These are phyloP conservation scores for Annulohypoxylon bovei DNA, from an alignment of 495 filamentous ascomycete species.

Conservation along the genomic window DNA sequence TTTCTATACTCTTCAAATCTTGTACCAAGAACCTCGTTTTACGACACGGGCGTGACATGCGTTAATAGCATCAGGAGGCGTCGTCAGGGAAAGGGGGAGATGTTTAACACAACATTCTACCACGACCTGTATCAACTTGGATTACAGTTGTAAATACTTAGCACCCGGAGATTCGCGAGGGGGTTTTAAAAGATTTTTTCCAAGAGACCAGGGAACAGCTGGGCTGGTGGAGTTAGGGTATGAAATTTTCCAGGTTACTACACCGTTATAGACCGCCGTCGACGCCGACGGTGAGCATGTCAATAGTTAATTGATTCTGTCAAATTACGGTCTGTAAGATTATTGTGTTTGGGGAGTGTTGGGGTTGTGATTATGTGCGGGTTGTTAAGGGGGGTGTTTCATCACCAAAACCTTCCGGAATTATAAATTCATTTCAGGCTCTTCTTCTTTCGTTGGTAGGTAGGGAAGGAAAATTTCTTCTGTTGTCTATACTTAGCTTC, in stretches of 20 bases:
- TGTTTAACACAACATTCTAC: conserved; percentile 15
- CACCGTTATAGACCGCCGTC: conserved; percentile 24
- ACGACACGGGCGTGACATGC: conserved; percentile 29
- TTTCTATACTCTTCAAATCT: conserved; percentile 27
- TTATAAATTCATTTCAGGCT: not conserved
- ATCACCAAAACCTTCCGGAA: too few relatives aligned
- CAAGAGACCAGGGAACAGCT: conserved; percentile 42
- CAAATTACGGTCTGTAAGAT: conserved; percentile 10
- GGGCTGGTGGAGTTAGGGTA: conserved; percentile 41
- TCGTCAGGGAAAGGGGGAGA: conserved; percentile 32
- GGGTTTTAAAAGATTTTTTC: conserved; percentile 21
- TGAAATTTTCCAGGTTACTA: conserved; percentile 24
- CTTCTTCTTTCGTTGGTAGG: not conserved
- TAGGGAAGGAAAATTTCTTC: too few relatives aligned
- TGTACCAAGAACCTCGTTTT: conserved; percentile 34
- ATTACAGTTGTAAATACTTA: conserved; percentile 42
- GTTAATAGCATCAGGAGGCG: conserved; percentile 40
- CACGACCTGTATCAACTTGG: conserved; percentile 33
- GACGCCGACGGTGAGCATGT: conserved; percentile 23
- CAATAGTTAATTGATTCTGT: conserved; percentile 39
- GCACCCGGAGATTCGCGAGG: conserved; percentile 18
- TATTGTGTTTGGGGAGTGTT: not conserved
- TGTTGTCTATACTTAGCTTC: not conserved
- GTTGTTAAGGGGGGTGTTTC: not conserved
- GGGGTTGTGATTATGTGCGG: not conserved